phyloP scores from a whole-genome alignment of 805 yeast species.

The Yarrowia sp. region DNA sequence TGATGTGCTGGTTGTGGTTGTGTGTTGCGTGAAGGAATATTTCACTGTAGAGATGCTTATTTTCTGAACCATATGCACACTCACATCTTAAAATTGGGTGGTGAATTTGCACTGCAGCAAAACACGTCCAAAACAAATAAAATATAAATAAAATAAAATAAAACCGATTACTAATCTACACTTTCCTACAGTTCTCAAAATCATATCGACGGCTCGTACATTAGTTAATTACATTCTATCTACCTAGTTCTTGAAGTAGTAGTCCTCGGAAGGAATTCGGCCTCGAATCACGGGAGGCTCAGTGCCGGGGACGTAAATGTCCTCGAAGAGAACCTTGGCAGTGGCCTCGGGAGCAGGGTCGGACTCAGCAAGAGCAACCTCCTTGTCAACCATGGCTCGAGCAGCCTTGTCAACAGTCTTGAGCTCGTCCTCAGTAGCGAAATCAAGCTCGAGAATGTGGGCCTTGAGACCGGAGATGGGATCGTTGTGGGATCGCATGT shows the following conservation, averaged over 20 bases:
- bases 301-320: slow-evolving; percentile 91
- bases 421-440: slow-evolving; percentile 93
- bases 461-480: slow-evolving; percentile 96
- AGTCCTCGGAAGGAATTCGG: slow-evolving; percentile 92
- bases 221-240: slow-evolving; percentile 21
- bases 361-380: slow-evolving; percentile 88
- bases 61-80: slow-evolving; percentile 10
- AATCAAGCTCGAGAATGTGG: slow-evolving; percentile 72
- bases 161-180: neutral
- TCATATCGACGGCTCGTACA: neutral
- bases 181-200: neutral
- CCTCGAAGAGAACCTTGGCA: slow-evolving; percentile 92
- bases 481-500: slow-evolving; percentile 98
- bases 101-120: neutral
- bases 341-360: slow-evolving; percentile 94
- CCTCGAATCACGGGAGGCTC: slow-evolving; percentile 94
- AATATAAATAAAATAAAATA: neutral
- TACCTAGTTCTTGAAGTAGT: slow-evolving; percentile 56
- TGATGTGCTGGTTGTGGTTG: neutral
- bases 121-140: neutral
- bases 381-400: slow-evolving; percentile 92
- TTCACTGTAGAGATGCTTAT: slow-evolving; percentile 6
- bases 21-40: slow-evolving; percentile 9
- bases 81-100: slow-evolving; percentile 1
- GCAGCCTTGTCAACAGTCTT: slow-evolving; percentile 94